Evolutionary conservation across 768 basidiomycete species (phyloP).

Genomic region (Termitomyces sp.): DNA sequence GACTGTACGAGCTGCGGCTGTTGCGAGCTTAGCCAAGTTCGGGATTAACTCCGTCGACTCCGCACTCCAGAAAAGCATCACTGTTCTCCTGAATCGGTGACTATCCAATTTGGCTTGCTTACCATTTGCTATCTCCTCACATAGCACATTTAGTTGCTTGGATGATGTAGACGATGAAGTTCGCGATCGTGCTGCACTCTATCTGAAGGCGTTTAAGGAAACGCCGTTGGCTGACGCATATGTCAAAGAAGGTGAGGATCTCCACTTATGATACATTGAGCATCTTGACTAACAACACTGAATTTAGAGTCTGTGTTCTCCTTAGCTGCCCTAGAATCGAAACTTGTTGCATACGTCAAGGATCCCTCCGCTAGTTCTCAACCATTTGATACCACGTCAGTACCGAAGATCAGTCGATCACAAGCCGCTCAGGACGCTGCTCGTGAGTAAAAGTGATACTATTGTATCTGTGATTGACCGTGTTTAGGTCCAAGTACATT

Average conservation of each 20-base stretch:
- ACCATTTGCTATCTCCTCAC: not conserved
- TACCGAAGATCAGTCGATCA: slow-evolving; percentile 92
- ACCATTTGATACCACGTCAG: slow-evolving; percentile 77
- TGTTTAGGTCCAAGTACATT: slow-evolving; percentile 74
- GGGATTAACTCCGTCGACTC: slow-evolving; percentile 83
- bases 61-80: slow-evolving; percentile 77
- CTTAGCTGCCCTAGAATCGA: slow-evolving; percentile 81
- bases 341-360: slow-evolving; percentile 91
- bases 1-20: slow-evolving; percentile 94
- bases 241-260: slow-evolving; percentile 77
- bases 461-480: slow-evolving; percentile 4
- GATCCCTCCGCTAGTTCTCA: slow-evolving; percentile 64
- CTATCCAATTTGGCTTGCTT: slow-evolving; percentile 14
- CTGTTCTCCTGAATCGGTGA: slow-evolving; percentile 79
- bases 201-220: slow-evolving; percentile 79
- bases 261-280: not conserved
- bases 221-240: slow-evolving; percentile 78
- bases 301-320: slow-evolving; percentile 90
- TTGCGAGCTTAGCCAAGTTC: slow-evolving; percentile 92
- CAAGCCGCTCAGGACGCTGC: slow-evolving; percentile 87
- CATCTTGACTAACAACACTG: slow-evolving; percentile 5
- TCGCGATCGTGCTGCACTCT: slow-evolving; percentile 93
- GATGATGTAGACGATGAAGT: slow-evolving; percentile 99
- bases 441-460: slow-evolving; percentile 44
- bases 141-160: slow-evolving; percentile 57